A percentile compares a stretch with the other conserved stretches of the same genome.
Evolutionary conservation across 768 basidiomycete species (phyloP).

Genomic region (Daedalea quercina): DNA sequence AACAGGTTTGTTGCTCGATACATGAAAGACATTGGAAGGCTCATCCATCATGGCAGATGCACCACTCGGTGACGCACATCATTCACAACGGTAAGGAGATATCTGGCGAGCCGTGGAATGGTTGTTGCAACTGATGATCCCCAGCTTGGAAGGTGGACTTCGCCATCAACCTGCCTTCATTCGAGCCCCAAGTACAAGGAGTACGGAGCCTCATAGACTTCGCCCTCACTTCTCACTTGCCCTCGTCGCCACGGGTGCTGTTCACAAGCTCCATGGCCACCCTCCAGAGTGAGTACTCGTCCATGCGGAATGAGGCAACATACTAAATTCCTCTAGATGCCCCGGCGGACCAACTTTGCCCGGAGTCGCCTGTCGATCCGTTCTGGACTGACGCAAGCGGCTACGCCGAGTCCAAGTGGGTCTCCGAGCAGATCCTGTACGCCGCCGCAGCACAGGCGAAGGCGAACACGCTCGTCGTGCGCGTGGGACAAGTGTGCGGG

Average conservation of each 20-base stretch:
- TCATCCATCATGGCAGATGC: slow-evolving; percentile 3
- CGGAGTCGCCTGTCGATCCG: too few species aligned
- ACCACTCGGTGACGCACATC: slow-evolving; percentile 9
- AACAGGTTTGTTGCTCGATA: slow-evolving; percentile 6
- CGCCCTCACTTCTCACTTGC: slow-evolving; percentile 8
- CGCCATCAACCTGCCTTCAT: slow-evolving; percentile 31
- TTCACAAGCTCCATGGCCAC: slow-evolving; percentile 22
- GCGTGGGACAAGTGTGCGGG: slow-evolving; percentile 40
- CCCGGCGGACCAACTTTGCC: too few species aligned
- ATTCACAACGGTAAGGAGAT: slow-evolving; percentile 26
- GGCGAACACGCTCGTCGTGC: slow-evolving; percentile 28
- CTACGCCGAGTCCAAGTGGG: slow-evolving; percentile 32
- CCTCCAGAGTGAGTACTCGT: slow-evolving; percentile 8
- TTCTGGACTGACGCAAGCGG: slow-evolving; percentile 15
- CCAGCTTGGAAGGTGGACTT: slow-evolving; percentile 35
- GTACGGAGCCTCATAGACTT: slow-evolving; percentile 4
- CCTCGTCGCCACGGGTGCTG: slow-evolving; percentile 10
- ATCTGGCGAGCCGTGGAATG: neutral
- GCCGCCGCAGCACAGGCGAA: slow-evolving; percentile 21
- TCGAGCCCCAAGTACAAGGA: slow-evolving; percentile 28
- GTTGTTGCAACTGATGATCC: neutral
- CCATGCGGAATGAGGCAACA: too few species aligned
- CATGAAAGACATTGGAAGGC: neutral
- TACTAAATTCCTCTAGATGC: too few species aligned
- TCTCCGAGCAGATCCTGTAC: slow-evolving; percentile 32